A percentile compares a stretch with the other conserved stretches of the same genome.
phyloP scores from a whole-genome alignment of 164 flowering plant species.

The Stephania japonica region DNA sequence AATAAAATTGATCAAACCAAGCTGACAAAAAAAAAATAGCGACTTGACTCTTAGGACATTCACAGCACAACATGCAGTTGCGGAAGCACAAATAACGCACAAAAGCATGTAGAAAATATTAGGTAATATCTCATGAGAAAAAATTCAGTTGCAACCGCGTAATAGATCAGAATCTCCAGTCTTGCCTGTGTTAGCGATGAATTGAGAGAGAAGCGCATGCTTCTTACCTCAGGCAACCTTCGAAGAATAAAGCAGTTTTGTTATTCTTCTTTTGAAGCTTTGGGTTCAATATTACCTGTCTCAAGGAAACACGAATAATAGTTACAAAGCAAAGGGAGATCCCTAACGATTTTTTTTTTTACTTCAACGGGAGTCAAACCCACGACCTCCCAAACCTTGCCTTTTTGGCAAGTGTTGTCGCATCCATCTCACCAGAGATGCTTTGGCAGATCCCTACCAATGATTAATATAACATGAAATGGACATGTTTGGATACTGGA shows the following conservation, averaged over 20 bases:
- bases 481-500: not conserved
- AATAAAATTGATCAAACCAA: not conserved
- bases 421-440: no score
- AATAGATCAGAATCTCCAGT: not conserved
- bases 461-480: conserved; percentile 1
- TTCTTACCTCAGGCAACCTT: conserved; percentile 84
- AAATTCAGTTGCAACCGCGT: not conserved
- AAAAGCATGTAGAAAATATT: not conserved
- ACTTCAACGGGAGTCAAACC: no score
- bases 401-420: no score
- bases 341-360: not conserved
- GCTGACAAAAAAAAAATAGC: not conserved
- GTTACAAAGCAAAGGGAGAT: conserved; percentile 13
- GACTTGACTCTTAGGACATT: no score
- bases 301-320: conserved; percentile 24
- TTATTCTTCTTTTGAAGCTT: conserved; percentile 60
- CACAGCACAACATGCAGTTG: not conserved
- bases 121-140: not conserved
- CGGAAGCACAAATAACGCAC: not conserved
- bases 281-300: conserved; percentile 89
- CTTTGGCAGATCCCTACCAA: no score
- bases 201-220: not conserved
- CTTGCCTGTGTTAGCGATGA: not conserved
- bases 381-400: no score
- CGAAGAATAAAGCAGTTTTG: conserved; percentile 75